phyloP scores from a whole-genome alignment of 495 filamentous ascomycete genomes.

The Aspergillus ostianus region DNA sequence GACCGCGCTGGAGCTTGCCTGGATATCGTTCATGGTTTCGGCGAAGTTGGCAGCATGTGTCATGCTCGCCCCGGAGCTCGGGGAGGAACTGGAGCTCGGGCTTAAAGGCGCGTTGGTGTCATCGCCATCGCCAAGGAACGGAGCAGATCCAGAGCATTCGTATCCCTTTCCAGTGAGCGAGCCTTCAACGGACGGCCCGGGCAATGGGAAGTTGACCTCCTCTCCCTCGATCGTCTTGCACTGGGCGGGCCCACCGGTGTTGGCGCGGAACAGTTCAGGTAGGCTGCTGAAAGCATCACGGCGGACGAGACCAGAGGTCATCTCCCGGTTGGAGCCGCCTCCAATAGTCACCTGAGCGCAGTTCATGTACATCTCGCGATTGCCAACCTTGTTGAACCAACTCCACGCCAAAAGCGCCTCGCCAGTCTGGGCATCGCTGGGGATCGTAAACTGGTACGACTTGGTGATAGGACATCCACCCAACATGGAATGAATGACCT shows the following conservation, averaged over 20 bases:
- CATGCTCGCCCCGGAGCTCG: background rate
- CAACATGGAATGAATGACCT: slow-evolving; percentile 79
- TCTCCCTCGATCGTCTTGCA: slow-evolving; percentile 50
- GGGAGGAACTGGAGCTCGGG: slow-evolving; percentile 3
- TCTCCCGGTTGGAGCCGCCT: slow-evolving; percentile 37
- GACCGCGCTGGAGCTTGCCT: background rate
- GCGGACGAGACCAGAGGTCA: slow-evolving; percentile 12
- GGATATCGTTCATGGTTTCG: no score
- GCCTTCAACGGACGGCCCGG: slow-evolving; percentile 60
- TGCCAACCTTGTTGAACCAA: slow-evolving; percentile 89
- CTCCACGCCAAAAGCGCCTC: slow-evolving; percentile 75
- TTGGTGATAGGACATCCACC: slow-evolving; percentile 71
- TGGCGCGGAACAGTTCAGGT: slow-evolving; percentile 72
- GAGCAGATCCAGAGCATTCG: slow-evolving; percentile 28
- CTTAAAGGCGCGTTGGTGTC: slow-evolving; percentile 8
- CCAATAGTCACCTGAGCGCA: slow-evolving; percentile 72
- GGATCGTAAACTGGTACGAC: slow-evolving; percentile 49
- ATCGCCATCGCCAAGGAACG: slow-evolving; percentile 21
- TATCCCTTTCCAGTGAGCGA: slow-evolving; percentile 31
- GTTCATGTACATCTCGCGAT: slow-evolving; percentile 96
- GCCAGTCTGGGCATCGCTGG: slow-evolving; percentile 41
- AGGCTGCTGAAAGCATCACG: slow-evolving; percentile 50
- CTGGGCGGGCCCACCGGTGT: slow-evolving; percentile 55
- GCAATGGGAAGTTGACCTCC: slow-evolving; percentile 63
- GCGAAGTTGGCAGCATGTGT: no score